Evolutionary conservation across 2,329 filamentous ascomycete species (phyloP).

Genomic region (Pseudogymnoascus sp.): DNA sequence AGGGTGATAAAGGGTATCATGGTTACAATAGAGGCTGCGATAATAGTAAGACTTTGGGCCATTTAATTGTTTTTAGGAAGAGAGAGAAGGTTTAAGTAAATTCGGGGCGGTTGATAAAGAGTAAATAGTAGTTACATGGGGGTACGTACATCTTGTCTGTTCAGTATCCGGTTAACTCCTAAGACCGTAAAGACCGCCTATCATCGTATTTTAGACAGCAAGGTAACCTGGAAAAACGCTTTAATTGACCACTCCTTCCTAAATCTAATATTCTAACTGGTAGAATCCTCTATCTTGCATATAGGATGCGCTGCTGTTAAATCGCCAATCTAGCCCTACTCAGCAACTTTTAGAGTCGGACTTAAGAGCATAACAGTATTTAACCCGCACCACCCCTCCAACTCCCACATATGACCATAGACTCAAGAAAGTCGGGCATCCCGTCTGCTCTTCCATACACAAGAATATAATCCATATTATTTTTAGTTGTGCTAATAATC

Average conservation of each 20-base stretch:
- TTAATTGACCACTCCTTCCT: not conserved
- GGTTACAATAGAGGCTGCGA: not conserved
- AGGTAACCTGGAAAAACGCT: not conserved
- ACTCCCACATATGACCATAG: too few species aligned
- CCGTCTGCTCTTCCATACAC: too few species aligned
- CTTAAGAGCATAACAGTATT: not conserved
- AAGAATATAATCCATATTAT: too few species aligned
- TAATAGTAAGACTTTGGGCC: not conserved
- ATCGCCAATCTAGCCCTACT: not conserved
- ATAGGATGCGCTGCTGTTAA: not conserved
- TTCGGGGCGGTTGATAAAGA: not conserved
- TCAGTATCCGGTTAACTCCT: not conserved
- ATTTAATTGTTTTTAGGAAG: not conserved
- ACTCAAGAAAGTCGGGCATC: too few species aligned
- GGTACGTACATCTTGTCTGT: not conserved
- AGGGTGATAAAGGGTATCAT: constrained; percentile 30
- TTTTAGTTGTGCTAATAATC: too few species aligned
- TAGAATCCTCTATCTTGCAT: not conserved
- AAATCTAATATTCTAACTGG: not conserved
- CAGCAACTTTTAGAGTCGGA: not conserved
- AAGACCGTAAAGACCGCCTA: not conserved
- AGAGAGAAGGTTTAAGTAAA: not conserved
- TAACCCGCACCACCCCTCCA: too few species aligned
- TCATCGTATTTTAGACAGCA: not conserved
- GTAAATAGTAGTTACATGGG: not conserved